Evolutionary conservation across 1,284 basidiomycete species (phyloP).

Genomic region (Sporisorium exsertum): DNA sequence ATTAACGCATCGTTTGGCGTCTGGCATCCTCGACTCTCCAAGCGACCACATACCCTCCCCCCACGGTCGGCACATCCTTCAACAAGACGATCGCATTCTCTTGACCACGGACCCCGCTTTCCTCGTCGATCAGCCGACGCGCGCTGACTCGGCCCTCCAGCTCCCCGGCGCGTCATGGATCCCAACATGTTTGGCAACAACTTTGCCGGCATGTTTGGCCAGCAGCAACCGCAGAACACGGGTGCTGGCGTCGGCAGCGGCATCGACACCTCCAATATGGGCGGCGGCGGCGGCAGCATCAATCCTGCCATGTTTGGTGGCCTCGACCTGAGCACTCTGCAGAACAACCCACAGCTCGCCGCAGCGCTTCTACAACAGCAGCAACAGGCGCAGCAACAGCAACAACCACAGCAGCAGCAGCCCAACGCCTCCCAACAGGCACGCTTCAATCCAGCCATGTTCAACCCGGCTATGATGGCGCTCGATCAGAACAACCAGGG

Average conservation of each 20-base stretch:
- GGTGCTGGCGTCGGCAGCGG: conserved; percentile 18
- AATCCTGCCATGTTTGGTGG: conserved; percentile 51
- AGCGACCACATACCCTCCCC: background rate
- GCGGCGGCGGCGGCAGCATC: conserved; percentile 22
- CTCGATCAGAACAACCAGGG: conserved; percentile 38
- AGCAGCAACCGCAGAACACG: conserved; percentile 31
- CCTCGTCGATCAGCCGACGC: conserved; percentile 28
- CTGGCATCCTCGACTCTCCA: background rate
- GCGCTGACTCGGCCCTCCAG: conserved; percentile 25
- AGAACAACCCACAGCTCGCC: conserved; percentile 45
- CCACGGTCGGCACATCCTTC: background rate
- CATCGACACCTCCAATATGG: conserved; percentile 42
- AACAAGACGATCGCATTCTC: background rate
- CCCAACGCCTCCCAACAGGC: conserved; percentile 36
- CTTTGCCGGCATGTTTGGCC: conserved; percentile 51
- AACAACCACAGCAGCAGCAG: conserved; percentile 43
- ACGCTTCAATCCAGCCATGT: conserved; percentile 38
- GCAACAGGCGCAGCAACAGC: conserved; percentile 40
- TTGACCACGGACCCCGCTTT: background rate
- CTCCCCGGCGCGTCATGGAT: conserved; percentile 44
- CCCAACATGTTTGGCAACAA: conserved; percentile 55
- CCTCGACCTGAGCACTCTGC: conserved; percentile 43
- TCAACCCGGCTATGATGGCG: conserved; percentile 45
- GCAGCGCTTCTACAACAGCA: conserved; percentile 43
- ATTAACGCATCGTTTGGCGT: background rate